phyloP scores from a whole-genome alignment of 306 rosid genomes.

The Begonia loranthoides region DNA sequence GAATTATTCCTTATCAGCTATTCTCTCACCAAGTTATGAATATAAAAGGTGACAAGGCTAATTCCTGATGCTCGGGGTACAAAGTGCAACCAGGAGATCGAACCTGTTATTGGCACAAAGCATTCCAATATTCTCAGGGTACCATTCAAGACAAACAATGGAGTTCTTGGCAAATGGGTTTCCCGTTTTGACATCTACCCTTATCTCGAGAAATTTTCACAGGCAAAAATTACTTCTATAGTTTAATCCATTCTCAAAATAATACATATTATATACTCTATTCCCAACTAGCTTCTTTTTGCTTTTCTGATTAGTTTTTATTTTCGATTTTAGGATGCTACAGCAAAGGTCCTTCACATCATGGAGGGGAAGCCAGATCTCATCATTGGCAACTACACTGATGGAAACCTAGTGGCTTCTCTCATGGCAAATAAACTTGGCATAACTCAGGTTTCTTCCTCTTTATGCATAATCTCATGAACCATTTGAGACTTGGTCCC shows the following conservation, averaged over 20 bases:
- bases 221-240: constrained; percentile 24
- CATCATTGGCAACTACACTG: constrained; percentile 78
- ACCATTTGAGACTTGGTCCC: no score
- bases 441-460: constrained; percentile 50
- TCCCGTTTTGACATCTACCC: constrained; percentile 92
- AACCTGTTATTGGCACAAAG: constrained; percentile 56
- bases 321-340: constrained; percentile 47
- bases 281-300: no score
- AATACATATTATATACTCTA: constrained; percentile 1
- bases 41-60: constrained; percentile 50
- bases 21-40: no score
- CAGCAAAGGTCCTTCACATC: constrained; percentile 37
- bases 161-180: constrained; percentile 60
- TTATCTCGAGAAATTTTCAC: constrained; percentile 73
- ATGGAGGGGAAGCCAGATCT: constrained; percentile 84
- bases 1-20: neutral
- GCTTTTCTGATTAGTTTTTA: neutral
- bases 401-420: constrained; percentile 87
- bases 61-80: constrained; percentile 87
- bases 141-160: constrained; percentile 58
- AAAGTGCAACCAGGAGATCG: constrained; percentile 70
- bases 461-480: constrained; percentile 3
- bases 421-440: constrained; percentile 80
- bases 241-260: constrained; percentile 5
- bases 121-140: constrained; percentile 74